Conservation (phyloP, 139 green algal species). For the Coelastrella sp. region DNA sequence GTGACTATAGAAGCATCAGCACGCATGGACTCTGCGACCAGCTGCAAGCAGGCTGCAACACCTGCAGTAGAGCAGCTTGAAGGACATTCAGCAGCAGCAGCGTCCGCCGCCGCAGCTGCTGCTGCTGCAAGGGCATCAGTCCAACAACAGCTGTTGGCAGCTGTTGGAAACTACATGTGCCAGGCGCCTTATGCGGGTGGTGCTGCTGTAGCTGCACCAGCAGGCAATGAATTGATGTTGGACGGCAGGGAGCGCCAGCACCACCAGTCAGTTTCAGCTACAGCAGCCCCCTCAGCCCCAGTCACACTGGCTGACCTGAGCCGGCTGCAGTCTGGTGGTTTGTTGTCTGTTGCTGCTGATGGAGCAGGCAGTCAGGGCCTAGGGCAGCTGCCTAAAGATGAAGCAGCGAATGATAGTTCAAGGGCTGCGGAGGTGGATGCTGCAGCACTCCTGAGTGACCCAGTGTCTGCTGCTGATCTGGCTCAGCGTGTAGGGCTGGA, state of each 20-base stretch:
- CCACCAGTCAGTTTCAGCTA: neutral
- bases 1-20: neutral
- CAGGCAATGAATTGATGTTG: neutral
- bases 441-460: neutral
- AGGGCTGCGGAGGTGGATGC: neutral
- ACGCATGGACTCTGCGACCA: neutral
- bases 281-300: neutral
- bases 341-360: conserved; percentile 1
- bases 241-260: neutral
- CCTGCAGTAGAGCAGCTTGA: neutral
- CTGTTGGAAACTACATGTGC: neutral
- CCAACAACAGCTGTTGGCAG: neutral
- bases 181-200: neutral
- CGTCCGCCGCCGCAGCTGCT: neutral
- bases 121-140: neutral
- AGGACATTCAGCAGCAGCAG: neutral
- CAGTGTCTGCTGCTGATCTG: conserved; percentile 14
- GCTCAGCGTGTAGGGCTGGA: conserved; percentile 1
- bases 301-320: neutral
- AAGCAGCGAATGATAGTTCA: neutral
- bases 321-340: neutral
- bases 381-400: neutral
- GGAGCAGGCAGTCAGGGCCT: neutral
- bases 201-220: neutral
- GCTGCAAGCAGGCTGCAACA: neutral